Percentiles rank a stretch among this genome's conserved stretches.
Evolutionary conservation across 306 rosid genomes (phyloP).

Genomic region (Elaeagnus macrophylla): DNA sequence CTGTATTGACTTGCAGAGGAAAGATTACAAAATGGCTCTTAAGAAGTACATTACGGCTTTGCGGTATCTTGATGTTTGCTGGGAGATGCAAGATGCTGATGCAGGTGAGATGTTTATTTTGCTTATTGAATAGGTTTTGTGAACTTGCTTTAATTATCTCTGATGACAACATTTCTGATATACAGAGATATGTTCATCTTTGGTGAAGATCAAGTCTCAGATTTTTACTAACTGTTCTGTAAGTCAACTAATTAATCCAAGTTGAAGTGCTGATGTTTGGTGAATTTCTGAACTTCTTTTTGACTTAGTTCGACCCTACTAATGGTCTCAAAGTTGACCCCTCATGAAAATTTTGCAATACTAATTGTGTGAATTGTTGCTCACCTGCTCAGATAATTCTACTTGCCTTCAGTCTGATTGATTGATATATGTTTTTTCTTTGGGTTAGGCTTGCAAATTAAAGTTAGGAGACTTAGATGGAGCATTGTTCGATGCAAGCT

Average conservation of each 20-base stretch:
- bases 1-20: constrained; percentile 36
- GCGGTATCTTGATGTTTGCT: constrained; percentile 65
- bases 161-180: no score
- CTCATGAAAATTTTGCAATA: no score
- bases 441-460: constrained; percentile 62
- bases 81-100: constrained; percentile 70
- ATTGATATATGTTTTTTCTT: constrained; percentile 1
- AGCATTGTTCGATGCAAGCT: constrained; percentile 73
- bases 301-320: not conserved
- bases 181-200: constrained; percentile 50
- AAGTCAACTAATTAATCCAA: constrained; percentile 18
- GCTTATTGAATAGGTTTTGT: constrained; percentile 5
- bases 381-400: not conserved
- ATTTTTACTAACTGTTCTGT: constrained; percentile 79
- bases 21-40: constrained; percentile 66
- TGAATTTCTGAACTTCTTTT: not conserved
- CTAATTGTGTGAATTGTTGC: not conserved
- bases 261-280: not conserved
- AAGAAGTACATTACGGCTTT: constrained; percentile 69
- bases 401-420: not conserved
- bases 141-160: not conserved
- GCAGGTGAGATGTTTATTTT: constrained; percentile 31
- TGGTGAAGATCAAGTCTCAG: constrained; percentile 72
- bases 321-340: not conserved
- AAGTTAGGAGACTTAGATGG: constrained; percentile 76